Evolutionary conservation across 306 rosid species (phyloP), one percentile per base, ranked within the genome.

Genomic region (Geum urbanum): DNA sequence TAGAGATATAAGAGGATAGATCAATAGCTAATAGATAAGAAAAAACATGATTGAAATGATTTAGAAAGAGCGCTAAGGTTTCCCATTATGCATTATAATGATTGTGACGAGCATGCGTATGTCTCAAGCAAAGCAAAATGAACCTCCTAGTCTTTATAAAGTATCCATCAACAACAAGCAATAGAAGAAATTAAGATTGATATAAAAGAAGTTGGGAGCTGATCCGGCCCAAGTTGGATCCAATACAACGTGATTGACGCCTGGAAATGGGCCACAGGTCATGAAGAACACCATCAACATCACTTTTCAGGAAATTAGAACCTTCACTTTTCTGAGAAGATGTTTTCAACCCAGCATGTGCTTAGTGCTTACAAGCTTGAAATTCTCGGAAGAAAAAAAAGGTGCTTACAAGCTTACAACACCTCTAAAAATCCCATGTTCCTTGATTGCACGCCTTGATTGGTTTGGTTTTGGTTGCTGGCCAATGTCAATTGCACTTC

Each of bases 231-330:
- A 50, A 47, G 72, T 22, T 43, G 83, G 85, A 72, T 74, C 89
- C 82, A 66, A 43, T 35, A 19, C 51, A 85, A 76, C 87, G 87
- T 81, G 81, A 86, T 83, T 86, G 72, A 76, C 84, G 87, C 86
- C 82, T 73, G n/a, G 68, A 71, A 32, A 78, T 83, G 90, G 84
- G 83, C 87, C 87, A 70, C 19, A 19, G 71, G 64, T 72, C 68
- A 51, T 59, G 72, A 27, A 62, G 66, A 32, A 32, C 37, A 32
- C 70, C 70, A 52, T 18, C 10, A 32, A 32, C 37, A 32, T 32
- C 37, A 32, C 3, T 32, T 3, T 32, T 32, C 37, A 32, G 63
- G 43, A 58, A 12, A 11, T 58, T 13, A 11, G 9, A 58, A 27
- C 19, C 63, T 49, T 51, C 6, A 20, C 35, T 44, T 45, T 19